Base-by-base conservation (phyloP, 331 rosid species). In the Acacia concinna region DNA sequence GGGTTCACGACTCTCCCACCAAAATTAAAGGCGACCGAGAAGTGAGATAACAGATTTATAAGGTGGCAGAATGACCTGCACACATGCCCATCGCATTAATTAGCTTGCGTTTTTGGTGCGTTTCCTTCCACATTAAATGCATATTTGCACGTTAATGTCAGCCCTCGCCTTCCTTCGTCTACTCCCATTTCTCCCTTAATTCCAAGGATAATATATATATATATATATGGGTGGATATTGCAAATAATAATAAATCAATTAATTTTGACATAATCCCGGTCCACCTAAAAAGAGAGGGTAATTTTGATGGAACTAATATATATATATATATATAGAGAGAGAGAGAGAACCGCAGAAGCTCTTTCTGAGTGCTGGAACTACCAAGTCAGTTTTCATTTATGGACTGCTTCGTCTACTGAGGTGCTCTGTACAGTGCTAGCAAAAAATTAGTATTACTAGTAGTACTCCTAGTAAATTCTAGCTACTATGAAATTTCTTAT, bases 371-470 rank as follows among this genome's bases (percentile, higher is more conserved):
- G 74, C 51, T 70, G 68, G 81, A 81, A 63, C 84, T 64, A 70
- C 79, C 85, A 74, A 78, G 60, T 60, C 78, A 74, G 84, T 59
- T 70, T 70, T 80, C 86, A 75, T 81, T 81, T 81, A 78, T 54
- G 74, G 73, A 44, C 43, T 81, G 83, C 79, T 75, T 85, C 78
- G 47, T 73, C 23, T n/a, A 32, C 63, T 47, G 62, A 78, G 63
- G 80, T 62, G 81, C 67, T n/a, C 35, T 49, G 66, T n/a, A 38
- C 77, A 37, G 2, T 28, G 59, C 68, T 54, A 23, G 25, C 9
- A 47, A n/a, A 21, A 8, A 5, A 8, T 52, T 21, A 49, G 20
- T 6, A 18, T 10, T 18, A 23, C 25, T 20, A 1, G 3, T 21
- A 49, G 20, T 6, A 18, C 25, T 18, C 57, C 25, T 20, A 1